phyloP scores from a whole-genome alignment of 257 asterid genomes.

The Cruciata laevipes region DNA sequence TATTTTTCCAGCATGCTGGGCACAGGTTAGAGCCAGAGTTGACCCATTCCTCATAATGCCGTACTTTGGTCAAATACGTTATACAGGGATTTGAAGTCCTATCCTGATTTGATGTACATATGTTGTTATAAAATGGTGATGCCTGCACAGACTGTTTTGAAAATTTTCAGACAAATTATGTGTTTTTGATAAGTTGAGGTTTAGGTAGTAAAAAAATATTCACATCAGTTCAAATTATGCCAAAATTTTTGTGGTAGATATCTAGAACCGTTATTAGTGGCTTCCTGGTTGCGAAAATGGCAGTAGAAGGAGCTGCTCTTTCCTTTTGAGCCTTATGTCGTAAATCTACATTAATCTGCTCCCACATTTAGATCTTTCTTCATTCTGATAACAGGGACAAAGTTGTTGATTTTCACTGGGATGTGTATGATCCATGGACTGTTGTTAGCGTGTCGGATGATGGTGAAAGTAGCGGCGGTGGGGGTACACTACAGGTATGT shows the following conservation, averaged over 20 bases:
- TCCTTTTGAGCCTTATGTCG: background rate
- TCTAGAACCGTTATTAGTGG: background rate
- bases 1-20: constrained; percentile 98
- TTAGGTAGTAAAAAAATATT: background rate
- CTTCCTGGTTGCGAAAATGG: background rate
- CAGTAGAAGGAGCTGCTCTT: constrained; percentile 6
- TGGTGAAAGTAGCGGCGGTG: constrained; percentile 78
- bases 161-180: background rate
- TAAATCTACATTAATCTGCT: background rate
- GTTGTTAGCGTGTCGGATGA: constrained; percentile 88
- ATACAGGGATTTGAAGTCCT: background rate
- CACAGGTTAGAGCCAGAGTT: constrained; percentile 60
- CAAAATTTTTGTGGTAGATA: background rate
- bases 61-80: background rate
- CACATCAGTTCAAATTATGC: background rate
- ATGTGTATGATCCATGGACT: constrained; percentile 85
- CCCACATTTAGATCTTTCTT: background rate
- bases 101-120: background rate
- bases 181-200: background rate
- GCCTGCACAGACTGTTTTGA: background rate
- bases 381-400: constrained; percentile 54
- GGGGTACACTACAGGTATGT: constrained; percentile 90
- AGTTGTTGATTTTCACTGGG: constrained; percentile 96
- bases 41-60: background rate
- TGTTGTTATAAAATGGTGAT: background rate